Conservation (phyloP, 2,329 filamentous ascomycete genomes). For the Tolypocladium pustulatum region DNA sequence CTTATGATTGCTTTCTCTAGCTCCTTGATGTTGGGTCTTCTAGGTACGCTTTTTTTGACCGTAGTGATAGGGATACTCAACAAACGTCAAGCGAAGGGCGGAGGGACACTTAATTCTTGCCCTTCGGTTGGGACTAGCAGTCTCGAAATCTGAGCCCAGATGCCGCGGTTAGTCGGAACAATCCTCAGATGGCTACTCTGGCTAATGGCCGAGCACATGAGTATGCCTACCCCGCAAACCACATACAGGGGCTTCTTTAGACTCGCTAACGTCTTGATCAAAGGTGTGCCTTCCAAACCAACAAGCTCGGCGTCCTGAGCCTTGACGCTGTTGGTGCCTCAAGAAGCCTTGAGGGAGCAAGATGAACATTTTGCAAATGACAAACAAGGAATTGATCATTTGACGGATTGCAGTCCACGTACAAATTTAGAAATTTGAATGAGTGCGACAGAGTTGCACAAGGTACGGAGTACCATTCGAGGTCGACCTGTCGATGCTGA, state of each 20-base stretch:
- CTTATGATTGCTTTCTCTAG: background rate
- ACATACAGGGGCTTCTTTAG: background rate
- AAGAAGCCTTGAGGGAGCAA: too few species aligned
- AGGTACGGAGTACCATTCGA: background rate
- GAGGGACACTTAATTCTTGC: background rate
- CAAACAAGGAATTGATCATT: too few species aligned
- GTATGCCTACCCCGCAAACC: background rate
- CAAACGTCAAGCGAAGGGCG: background rate
- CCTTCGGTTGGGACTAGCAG: background rate
- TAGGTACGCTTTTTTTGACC: background rate
- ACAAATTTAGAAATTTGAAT: too few species aligned
- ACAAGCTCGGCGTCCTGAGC: background rate
- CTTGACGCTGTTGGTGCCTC: too few species aligned
- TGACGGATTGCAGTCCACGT: too few species aligned
- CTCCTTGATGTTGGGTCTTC: background rate
- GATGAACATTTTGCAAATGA: too few species aligned
- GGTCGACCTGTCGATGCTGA: background rate
- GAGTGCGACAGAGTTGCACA: too few species aligned
- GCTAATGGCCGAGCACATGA: background rate
- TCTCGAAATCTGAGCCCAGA: background rate
- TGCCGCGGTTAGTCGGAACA: background rate
- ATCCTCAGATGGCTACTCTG: background rate
- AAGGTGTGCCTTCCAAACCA: background rate
- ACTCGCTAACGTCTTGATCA: background rate
- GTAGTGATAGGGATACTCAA: too few species aligned